Conservation (phyloP, 2,329 filamentous ascomycete genomes). For the Leptographium wingfieldii region DNA sequence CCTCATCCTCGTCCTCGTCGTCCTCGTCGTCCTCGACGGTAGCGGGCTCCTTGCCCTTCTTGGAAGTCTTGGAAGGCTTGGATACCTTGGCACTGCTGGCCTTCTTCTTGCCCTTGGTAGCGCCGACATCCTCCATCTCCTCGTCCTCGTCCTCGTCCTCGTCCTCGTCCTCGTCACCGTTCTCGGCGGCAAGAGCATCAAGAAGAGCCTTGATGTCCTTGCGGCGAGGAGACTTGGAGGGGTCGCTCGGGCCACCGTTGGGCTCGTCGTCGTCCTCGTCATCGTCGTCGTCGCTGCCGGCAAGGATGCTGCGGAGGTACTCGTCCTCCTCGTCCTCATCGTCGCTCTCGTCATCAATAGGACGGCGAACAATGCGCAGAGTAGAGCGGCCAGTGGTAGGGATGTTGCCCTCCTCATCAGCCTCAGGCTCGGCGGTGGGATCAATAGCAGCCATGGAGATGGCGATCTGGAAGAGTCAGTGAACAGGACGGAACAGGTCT, state of each 20-base stretch:
- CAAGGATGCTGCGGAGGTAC: slow-evolving; percentile 43
- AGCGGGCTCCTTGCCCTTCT: slow-evolving; percentile 14
- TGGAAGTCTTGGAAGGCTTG: slow-evolving; percentile 1
- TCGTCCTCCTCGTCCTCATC: slow-evolving; percentile 50
- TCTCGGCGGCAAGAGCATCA: slow-evolving; percentile 48
- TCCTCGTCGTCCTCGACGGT: slow-evolving; percentile 10
- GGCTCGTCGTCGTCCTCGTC: slow-evolving; percentile 51
- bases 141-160: slow-evolving; percentile 40
- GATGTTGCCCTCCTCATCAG: slow-evolving; percentile 48
- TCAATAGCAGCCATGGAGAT: slow-evolving; percentile 99
- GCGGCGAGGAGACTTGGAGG: slow-evolving; percentile 67
- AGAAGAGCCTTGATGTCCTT: slow-evolving; percentile 69
- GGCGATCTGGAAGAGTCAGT: slow-evolving; percentile 53
- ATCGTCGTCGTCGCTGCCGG: slow-evolving; percentile 36
- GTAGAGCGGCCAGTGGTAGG: slow-evolving; percentile 63
- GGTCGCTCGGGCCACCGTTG: slow-evolving; percentile 87
- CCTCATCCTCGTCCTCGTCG: slow-evolving; percentile 31
- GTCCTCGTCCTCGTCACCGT: slow-evolving; percentile 45
- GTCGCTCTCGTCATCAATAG: slow-evolving; percentile 30
- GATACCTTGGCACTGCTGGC: slow-evolving; percentile 2
- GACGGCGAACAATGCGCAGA: slow-evolving; percentile 76
- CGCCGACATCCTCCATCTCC: slow-evolving; percentile 35
- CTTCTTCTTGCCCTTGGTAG: slow-evolving; percentile 16
- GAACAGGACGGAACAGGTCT: background rate
- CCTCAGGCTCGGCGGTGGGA: slow-evolving; percentile 62